These are phyloP conservation scores for Babesia sp. DNA, from an alignment of 169 alveolate genomes.

Conservation along the genomic window DNA sequence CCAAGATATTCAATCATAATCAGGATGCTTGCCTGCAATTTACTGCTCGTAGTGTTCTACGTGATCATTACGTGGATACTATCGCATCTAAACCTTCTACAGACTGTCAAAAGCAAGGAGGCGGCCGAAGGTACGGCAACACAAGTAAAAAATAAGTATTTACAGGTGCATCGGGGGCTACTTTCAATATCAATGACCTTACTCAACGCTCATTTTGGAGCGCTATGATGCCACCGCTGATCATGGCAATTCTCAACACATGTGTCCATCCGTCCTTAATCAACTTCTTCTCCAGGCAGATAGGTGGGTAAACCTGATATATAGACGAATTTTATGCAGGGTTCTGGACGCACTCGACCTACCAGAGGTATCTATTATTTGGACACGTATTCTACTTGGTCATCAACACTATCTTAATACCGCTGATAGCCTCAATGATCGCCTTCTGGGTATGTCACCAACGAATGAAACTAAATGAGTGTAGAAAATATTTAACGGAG, in stretches of 20 bases:
- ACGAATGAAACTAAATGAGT: neutral
- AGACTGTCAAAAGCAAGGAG: slow-evolving; percentile 25
- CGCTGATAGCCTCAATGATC: slow-evolving; percentile 66
- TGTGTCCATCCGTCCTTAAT: slow-evolving; percentile 63
- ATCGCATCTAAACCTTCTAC: slow-evolving; percentile 49
- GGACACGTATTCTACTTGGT: slow-evolving; percentile 62
- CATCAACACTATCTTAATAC: slow-evolving; percentile 63
- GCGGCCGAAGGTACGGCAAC: neutral
- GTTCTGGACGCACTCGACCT: slow-evolving; percentile 58
- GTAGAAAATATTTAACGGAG: slow-evolving; percentile 63
- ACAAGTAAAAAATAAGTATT: neutral
- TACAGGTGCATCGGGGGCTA: neutral
- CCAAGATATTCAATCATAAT: slow-evolving; percentile 33
- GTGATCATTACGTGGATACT: slow-evolving; percentile 45
- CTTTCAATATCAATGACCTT: slow-evolving; percentile 17
- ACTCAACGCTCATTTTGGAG: slow-evolving; percentile 60
- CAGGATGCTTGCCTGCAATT: slow-evolving; percentile 32
- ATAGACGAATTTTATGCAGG: slow-evolving; percentile 4
- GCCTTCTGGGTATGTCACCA: slow-evolving; percentile 60
- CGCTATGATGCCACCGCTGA: slow-evolving; percentile 54
- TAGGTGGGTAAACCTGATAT: slow-evolving; percentile 12
- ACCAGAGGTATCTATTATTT: slow-evolving; percentile 61
- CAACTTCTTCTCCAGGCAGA: slow-evolving; percentile 38
- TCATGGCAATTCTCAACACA: slow-evolving; percentile 58
- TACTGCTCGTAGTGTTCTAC: slow-evolving; percentile 32